Evolutionary conservation across 352 stramenopile genomes (phyloP).

Genomic region (Thalassiosira oceanica): DNA sequence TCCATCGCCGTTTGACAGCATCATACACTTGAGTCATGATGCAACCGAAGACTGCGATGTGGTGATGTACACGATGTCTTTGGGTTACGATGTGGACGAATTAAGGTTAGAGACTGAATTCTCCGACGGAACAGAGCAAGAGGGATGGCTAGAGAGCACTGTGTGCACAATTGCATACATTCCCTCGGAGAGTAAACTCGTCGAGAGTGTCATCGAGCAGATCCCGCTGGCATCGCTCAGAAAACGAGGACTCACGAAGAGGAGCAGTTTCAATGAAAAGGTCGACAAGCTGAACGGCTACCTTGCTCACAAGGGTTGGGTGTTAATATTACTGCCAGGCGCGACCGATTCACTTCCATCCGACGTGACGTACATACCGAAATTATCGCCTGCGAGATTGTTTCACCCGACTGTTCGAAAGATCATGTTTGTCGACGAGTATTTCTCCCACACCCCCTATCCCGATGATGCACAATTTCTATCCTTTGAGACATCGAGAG

Average conservation of each 20-base stretch:
- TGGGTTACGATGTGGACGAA: constrained; percentile 57
- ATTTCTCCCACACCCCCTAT: constrained; percentile 53
- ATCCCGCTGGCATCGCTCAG: constrained; percentile 44
- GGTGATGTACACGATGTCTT: constrained; percentile 69
- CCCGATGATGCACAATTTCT: constrained; percentile 72
- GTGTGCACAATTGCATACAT: constrained; percentile 77
- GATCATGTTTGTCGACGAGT: constrained; percentile 71
- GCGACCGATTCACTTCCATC: constrained; percentile 38
- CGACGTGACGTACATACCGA: constrained; percentile 52
- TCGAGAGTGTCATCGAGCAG: constrained; percentile 46
- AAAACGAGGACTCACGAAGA: constrained; percentile 44
- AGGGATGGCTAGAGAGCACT: constrained; percentile 27
- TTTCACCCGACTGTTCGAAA: constrained; percentile 55
- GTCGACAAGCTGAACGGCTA: constrained; percentile 56
- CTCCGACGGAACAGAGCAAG: constrained; percentile 47
- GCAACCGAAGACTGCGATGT: constrained; percentile 67
- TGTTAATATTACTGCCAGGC: constrained; percentile 62
- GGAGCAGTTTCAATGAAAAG: constrained; percentile 32
- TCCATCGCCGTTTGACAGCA: constrained; percentile 61
- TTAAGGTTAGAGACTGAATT: constrained; percentile 53
- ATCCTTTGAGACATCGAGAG: constrained; percentile 45
- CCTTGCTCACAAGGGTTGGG: constrained; percentile 71
- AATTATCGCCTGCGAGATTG: constrained; percentile 63
- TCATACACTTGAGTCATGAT: constrained; percentile 32
- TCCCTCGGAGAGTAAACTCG: constrained; percentile 53